Percentiles rank a stretch among this genome's conserved stretches.
Conservation (phyloP, 2,329 filamentous ascomycete genomes). For the Pleurostoma richardsiae region DNA sequence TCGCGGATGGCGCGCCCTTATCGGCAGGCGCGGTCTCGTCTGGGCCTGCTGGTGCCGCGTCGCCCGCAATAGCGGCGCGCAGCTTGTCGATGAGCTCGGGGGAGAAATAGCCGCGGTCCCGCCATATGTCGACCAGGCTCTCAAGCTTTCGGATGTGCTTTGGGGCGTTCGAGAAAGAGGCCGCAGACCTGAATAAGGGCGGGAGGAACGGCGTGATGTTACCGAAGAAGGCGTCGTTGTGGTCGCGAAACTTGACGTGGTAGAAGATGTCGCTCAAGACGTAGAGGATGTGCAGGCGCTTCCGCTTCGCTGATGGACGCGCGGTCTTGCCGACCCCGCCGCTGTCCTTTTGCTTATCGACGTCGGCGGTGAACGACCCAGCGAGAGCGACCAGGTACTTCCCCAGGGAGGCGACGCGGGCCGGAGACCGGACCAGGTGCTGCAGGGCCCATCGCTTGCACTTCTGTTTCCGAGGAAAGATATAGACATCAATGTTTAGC, state of each 20-base stretch:
- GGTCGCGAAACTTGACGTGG: conserved; percentile 52
- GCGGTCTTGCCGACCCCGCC: conserved; percentile 23
- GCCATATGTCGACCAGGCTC: conserved; percentile 65
- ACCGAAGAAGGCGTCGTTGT: conserved; percentile 44
- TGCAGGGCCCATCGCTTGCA: conserved; percentile 82
- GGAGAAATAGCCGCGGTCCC: conserved; percentile 58
- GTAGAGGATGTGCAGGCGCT: conserved; percentile 71
- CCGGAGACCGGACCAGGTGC: conserved; percentile 63
- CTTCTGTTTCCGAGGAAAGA: conserved; percentile 52
- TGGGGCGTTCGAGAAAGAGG: conserved; percentile 53
- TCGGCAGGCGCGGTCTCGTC: conserved; percentile 18
- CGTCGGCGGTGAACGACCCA: conserved; percentile 42
- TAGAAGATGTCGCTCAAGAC: conserved; percentile 74
- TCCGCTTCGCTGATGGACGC: conserved; percentile 57
- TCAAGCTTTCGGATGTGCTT: conserved; percentile 63
- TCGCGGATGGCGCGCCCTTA: conserved; percentile 8
- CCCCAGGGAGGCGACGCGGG: conserved; percentile 61
- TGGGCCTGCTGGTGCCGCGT: neutral
- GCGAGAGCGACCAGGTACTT: conserved; percentile 72
- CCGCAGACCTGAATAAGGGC: conserved; percentile 54
- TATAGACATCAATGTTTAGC: conserved; percentile 29
- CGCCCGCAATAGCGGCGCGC: conserved; percentile 46
- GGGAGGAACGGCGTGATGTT: conserved; percentile 55
- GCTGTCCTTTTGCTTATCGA: neutral
- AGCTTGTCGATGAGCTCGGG: conserved; percentile 50